A percentile compares a stretch with the other conserved stretches of the same genome.
Conservation (phyloP, 2,329 filamentous ascomycete genomes). For the Mycosphaerella sp. region DNA sequence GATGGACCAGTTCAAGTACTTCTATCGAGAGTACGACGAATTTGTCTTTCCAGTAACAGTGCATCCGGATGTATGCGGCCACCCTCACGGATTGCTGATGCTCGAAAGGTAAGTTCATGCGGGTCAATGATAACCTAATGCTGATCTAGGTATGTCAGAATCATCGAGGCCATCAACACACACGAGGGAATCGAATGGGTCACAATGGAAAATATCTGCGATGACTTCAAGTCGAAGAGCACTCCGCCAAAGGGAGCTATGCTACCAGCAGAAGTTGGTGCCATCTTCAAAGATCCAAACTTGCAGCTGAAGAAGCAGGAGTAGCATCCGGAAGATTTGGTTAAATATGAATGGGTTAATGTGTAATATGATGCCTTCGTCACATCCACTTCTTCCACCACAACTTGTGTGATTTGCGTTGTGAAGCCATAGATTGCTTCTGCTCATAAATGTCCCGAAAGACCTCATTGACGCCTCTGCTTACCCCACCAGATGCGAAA, state of each 20-base stretch:
- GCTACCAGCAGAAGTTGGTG: slow-evolving; percentile 53
- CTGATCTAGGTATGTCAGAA: slow-evolving; percentile 22
- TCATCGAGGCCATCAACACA: slow-evolving; percentile 64
- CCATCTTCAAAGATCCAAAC: slow-evolving; percentile 45
- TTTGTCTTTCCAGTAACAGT: slow-evolving; percentile 74
- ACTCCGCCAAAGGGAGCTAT: slow-evolving; percentile 52
- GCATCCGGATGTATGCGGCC: slow-evolving; percentile 66
- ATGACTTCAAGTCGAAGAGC: slow-evolving; percentile 66
- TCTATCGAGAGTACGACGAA: slow-evolving; percentile 69
- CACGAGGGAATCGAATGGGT: slow-evolving; percentile 60
- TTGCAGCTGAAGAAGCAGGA: slow-evolving; percentile 30
- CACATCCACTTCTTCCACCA: slow-evolving; percentile 17
- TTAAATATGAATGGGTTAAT: too few relatives aligned
- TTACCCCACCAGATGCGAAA: too few relatives aligned
- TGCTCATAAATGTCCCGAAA: too few relatives aligned
- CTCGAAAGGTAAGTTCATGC: slow-evolving; percentile 53
- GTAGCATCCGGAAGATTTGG: slow-evolving; percentile 5
- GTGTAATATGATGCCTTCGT: background rate
- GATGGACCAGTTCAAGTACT: slow-evolving; percentile 65
- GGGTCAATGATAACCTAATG: background rate
- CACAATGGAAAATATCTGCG: slow-evolving; percentile 64
- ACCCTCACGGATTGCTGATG: slow-evolving; percentile 67
- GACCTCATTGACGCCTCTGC: too few relatives aligned
- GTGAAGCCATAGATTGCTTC: too few relatives aligned
- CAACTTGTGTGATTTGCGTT: background rate